Evolutionary conservation across 2,329 filamentous ascomycete species (phyloP).

Genomic region (Phoma sp.): DNA sequence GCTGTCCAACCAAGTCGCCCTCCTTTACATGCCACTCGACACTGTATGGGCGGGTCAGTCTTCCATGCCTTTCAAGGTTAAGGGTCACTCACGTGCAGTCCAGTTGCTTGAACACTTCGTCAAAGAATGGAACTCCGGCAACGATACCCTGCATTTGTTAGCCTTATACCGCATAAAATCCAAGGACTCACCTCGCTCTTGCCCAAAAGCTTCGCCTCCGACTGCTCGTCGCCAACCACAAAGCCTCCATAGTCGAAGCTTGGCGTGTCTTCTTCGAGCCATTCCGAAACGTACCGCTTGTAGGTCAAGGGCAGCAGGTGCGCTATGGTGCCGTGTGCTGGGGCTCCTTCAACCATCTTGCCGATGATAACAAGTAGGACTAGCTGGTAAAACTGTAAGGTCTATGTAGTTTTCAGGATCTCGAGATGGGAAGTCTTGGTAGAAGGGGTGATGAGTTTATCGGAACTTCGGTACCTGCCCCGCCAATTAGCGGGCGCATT

Average conservation of each 20-base stretch:
- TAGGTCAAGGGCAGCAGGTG: slow-evolving; percentile 86
- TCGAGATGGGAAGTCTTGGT: background rate
- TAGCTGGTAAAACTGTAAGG: too few relatives aligned
- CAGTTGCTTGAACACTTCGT: slow-evolving; percentile 89
- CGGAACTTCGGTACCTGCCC: slow-evolving; percentile 18
- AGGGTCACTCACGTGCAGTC: slow-evolving; percentile 71
- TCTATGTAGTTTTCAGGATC: too few relatives aligned
- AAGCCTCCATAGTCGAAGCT: slow-evolving; percentile 98
- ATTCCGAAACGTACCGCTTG: slow-evolving; percentile 79
- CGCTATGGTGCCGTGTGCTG: slow-evolving; percentile 65
- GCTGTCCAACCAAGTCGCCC: slow-evolving; percentile 68
- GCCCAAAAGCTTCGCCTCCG: slow-evolving; percentile 61
- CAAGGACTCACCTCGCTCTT: slow-evolving; percentile 59
- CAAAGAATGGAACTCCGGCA: slow-evolving; percentile 92
- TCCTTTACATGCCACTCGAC: slow-evolving; percentile 88
- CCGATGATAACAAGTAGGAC: too few relatives aligned
- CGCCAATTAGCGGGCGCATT: slow-evolving; percentile 18
- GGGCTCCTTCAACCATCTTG: slow-evolving; percentile 58
- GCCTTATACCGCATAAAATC: background rate
- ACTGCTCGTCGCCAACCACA: slow-evolving; percentile 77
- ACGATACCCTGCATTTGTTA: slow-evolving; percentile 69
- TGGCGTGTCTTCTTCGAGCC: slow-evolving; percentile 96
- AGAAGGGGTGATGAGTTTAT: slow-evolving; percentile 9
- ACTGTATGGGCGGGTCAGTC: background rate
- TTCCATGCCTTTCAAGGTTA: background rate